Base-by-base conservation (phyloP, 2,329 filamentous ascomycete genomes). In the Trichoderma asperellum region DNA sequence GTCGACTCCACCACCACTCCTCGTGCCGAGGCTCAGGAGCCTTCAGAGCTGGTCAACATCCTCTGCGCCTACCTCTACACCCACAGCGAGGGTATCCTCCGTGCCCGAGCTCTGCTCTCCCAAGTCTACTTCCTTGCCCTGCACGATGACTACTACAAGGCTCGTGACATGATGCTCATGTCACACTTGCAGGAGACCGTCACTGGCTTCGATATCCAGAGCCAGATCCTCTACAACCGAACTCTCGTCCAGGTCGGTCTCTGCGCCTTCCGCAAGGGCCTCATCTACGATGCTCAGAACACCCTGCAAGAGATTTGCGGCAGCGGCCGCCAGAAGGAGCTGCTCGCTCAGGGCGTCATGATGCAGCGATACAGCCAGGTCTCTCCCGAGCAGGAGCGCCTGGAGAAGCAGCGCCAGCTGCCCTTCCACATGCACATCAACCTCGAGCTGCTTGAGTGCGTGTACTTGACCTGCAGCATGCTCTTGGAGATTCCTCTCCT, bases 381-480 rank as follows among this genome's bases (percentile, higher is more conserved):
- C 71, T 96, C 94, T 43, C 96, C 96, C 21, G 96, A 99, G 83
- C 96, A 99, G 83, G 96, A 99, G 85, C 92, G 95, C 74, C 88
- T 98, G 49, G 96, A 99, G 85, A 93, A 96, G 80, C 95, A 98
- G 84, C 91, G 96, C 76, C 96, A 99, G 84, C 88, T 99, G 74
- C 96, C 96, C 47, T 99, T 99, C 90, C 96, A 99, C 86, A 97
- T 99, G 94, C 96, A 99, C 87, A 99, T 99, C 86, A 99, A 99
- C 86, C 88, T 99, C 64, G 96, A 99, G 82, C 89, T 99, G 68
- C 88, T 99, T 49, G 96, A 99, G 85, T 98, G 96, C 78, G 95
- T 98, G 72, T 99, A 99, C 84, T 88, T 99, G 70, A 98, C 96
- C 62, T 98, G 95, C 86, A 97, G 94, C 83, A 99, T 99, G 96